Percentiles rank a stretch among this genome's conserved stretches.
Conservation (phyloP, 257 asterid species). For the Primulina eburnea region DNA sequence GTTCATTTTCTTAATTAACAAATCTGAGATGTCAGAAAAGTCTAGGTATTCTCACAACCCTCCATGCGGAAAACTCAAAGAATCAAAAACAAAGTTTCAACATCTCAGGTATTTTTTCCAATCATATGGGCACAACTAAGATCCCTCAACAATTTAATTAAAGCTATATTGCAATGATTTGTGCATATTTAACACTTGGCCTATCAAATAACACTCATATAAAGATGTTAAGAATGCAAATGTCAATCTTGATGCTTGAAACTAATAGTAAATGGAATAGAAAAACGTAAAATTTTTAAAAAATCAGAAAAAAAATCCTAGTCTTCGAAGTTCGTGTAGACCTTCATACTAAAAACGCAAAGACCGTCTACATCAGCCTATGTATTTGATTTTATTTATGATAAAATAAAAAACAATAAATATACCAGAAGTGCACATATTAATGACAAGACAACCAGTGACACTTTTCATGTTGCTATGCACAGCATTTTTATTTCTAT, state of each 20-base stretch:
- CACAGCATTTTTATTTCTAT: background rate
- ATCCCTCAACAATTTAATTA: background rate
- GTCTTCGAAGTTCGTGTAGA: background rate
- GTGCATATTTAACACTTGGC: background rate
- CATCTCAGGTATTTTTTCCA: no score
- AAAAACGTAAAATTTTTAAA: background rate
- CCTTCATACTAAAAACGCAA: background rate
- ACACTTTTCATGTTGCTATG: background rate
- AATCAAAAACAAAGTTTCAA: no score
- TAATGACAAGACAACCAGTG: background rate
- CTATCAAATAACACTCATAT: background rate
- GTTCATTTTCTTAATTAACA: no score
- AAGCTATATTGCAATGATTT: background rate
- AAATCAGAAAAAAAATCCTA: background rate
- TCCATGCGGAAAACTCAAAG: no score
- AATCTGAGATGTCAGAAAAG: no score
- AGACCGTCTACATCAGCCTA: background rate
- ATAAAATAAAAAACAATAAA: no score
- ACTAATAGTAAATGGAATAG: background rate
- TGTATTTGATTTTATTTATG: background rate
- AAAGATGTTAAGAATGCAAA: background rate
- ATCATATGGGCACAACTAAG: no score
- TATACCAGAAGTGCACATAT: background rate
- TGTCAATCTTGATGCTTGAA: background rate
- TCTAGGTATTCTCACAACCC: no score